Percentiles rank a stretch among this genome's conserved stretches.
Evolutionary conservation across 2,329 filamentous ascomycete genomes (phyloP).

Genomic region (Nemania diffusa): DNA sequence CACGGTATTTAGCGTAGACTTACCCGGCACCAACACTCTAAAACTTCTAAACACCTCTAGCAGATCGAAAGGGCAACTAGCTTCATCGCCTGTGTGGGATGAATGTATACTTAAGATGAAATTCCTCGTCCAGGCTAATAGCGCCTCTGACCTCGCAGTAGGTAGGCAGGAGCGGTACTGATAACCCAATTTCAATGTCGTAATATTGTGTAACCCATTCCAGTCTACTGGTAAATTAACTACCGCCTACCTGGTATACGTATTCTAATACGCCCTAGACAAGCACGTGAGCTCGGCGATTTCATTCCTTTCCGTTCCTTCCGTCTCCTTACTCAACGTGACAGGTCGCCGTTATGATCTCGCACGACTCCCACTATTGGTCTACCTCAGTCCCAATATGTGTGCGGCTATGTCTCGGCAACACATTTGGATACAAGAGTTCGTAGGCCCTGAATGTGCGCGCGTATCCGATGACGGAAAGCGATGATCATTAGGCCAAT

Average conservation of each 20-base stretch:
- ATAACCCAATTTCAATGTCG: no score
- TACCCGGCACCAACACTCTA: no score
- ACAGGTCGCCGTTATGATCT: neutral
- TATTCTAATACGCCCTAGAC: neutral
- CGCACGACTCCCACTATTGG: constrained; percentile 35
- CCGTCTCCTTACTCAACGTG: neutral
- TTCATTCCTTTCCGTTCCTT: neutral
- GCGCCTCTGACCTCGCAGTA: no score
- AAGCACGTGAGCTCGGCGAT: neutral
- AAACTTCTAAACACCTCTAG: no score
- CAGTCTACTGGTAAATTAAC: neutral
- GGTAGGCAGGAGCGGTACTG: no score
- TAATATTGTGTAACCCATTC: no score
- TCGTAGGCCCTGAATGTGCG: constrained; percentile 35
- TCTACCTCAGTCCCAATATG: constrained; percentile 2
- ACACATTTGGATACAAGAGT: constrained; percentile 35
- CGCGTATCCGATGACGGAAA: constrained; percentile 10
- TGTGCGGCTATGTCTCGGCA: constrained; percentile 35
- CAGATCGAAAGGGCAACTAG: no score
- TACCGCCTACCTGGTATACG: neutral
- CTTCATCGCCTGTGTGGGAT: no score
- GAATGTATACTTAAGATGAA: no score
- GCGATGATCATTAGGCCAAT: constrained; percentile 13
- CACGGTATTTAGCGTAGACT: neutral
- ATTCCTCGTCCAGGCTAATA: no score